These are phyloP conservation scores for Mortierella sp. DNA, from an alignment of 371 early-diverging fungal species.

Conservation along the genomic window DNA sequence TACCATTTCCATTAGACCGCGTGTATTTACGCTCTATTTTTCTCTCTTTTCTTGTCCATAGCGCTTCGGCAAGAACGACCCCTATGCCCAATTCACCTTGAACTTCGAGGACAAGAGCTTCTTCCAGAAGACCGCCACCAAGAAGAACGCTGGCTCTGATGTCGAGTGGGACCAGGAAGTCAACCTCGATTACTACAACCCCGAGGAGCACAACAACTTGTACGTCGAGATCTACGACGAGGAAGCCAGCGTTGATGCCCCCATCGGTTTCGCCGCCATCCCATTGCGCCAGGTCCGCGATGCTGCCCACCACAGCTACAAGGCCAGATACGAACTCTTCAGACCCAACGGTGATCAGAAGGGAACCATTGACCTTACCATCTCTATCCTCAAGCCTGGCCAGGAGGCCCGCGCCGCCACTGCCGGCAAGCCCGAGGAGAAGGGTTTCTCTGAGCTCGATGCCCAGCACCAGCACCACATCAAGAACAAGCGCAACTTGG, in stretches of 20 bases:
- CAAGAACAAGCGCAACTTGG: not conserved
- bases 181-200: constrained; percentile 1
- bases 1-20: not conserved
- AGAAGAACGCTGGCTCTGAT: constrained; percentile 21
- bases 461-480: not conserved
- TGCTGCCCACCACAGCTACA: constrained; percentile 2
- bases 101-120: constrained; percentile 3
- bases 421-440: not conserved
- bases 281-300: constrained; percentile 43
- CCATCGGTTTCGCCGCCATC: constrained; percentile 67
- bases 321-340: constrained; percentile 17
- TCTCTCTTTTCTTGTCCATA: not conserved
- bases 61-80: constrained; percentile 3
- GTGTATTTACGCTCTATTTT: not conserved
- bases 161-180: constrained; percentile 24
- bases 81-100: constrained; percentile 12
- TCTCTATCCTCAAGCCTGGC: not conserved
- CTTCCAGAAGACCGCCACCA: constrained; percentile 12
- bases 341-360: constrained; percentile 5
- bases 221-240: constrained; percentile 64
- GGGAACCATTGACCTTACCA: constrained; percentile 18
- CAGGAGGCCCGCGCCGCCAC: not conserved
- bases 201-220: constrained; percentile 29
- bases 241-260: constrained; percentile 53
- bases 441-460: not conserved